phyloP scores from a whole-genome alignment of 2,329 filamentous ascomycete species.

The Didymosphaeria variabile region DNA sequence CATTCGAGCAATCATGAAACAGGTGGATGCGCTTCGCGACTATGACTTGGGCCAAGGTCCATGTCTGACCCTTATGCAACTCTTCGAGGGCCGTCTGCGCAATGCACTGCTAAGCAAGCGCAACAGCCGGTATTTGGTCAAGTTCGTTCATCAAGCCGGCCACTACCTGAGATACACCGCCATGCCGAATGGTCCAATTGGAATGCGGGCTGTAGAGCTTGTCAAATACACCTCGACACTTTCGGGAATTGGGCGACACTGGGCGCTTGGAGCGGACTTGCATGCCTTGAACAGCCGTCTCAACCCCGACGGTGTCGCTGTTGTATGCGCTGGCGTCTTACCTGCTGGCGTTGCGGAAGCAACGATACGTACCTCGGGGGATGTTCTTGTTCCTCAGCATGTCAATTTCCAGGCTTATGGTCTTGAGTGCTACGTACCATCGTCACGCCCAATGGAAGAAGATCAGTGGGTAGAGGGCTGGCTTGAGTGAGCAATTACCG shows the following conservation, averaged over 20 bases:
- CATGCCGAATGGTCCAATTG: neutral
- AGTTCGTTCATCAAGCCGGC: conserved; percentile 21
- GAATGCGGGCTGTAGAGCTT: conserved; percentile 18
- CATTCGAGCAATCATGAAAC: conserved; percentile 16
- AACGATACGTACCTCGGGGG: neutral
- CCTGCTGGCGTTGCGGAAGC: conserved; percentile 8
- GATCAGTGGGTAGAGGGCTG: conserved; percentile 18
- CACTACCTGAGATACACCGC: conserved; percentile 14
- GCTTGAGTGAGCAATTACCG: conserved; percentile 13
- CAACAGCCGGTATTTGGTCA: conserved; percentile 15
- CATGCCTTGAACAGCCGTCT: conserved; percentile 21
- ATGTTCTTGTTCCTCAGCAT: conserved; percentile 15
- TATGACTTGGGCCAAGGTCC: conserved; percentile 11
- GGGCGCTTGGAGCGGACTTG: conserved; percentile 18
- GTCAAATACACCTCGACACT: conserved; percentile 20
- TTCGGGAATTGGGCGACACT: conserved; percentile 18
- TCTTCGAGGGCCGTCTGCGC: conserved; percentile 19
- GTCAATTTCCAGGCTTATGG: conserved; percentile 20
- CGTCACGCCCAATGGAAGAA: conserved; percentile 13
- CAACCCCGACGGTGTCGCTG: conserved; percentile 8
- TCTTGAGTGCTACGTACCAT: conserved; percentile 18
- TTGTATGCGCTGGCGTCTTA: conserved; percentile 18
- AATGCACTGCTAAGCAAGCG: conserved; percentile 15
- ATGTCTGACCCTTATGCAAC: conserved; percentile 14
- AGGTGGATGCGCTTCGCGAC: conserved; percentile 10